Evolutionary conservation across 2,329 filamentous ascomycete genomes (phyloP), one percentile per base, ranked within the genome.

Genomic region (Amphichorda felina): DNA sequence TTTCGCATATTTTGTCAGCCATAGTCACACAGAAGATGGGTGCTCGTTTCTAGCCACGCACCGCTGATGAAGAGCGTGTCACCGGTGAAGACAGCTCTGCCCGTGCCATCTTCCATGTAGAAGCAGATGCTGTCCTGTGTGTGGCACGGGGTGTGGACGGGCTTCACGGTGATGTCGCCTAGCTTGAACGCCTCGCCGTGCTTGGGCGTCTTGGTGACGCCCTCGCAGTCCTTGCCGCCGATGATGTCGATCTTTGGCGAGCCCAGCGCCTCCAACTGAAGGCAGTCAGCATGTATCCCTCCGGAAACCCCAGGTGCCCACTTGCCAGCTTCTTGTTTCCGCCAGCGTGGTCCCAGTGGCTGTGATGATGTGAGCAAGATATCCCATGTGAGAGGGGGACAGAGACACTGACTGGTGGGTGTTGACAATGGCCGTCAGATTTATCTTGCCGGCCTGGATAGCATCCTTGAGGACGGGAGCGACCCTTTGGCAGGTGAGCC

Each of bases 81-180:
- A 8, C 91, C 91, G 0, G 91, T 96, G 53, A 98, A 98, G 3
- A 98, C 86, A 7, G 72, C 88, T 48, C 74, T 79, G 38, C 72
- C 63, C 33, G 75, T 65, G 15, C 76, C 79, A 50, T 98, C 89
- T 59, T 94, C 75, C 66, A 91, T 78, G 47, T 79, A 85, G 65
- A 79, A 98, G 68, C 91, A 98, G 54, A 98, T 94, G 57, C 88
- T 95, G 63, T 98, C 91, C 63, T 95, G 88, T 2, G 91, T 98
- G 56, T 98, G 91, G 58, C 91, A 98, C 2, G 91, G 91, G 10
- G 91, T 98, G 60, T 96, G 83, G n/a, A 96, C 66, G 17, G 84
- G 82, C 53, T 75, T 89, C 38, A 95, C 81, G 11, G 72, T 70
- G 56, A 98, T 91, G 45, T 72, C 70, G 38, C 91, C 91, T 42